Evolutionary conservation across 2,329 filamentous ascomycete genomes (phyloP).

Genomic region (Fusarium chuoi): DNA sequence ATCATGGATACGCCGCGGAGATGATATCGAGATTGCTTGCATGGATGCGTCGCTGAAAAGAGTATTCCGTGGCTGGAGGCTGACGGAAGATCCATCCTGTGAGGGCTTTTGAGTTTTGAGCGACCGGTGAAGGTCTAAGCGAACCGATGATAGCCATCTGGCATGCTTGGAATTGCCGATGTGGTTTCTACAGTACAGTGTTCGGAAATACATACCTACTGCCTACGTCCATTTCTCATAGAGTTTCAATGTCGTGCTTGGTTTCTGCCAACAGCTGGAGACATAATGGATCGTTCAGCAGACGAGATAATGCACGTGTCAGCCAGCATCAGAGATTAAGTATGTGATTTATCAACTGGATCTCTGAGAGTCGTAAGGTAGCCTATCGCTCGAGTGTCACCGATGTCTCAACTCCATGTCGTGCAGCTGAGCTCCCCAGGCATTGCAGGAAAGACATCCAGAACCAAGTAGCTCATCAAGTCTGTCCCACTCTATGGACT

Average conservation of each 20-base stretch:
- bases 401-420: background rate
- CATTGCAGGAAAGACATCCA: background rate
- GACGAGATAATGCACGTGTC: constrained; percentile 4
- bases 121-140: constrained; percentile 8
- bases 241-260: background rate
- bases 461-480: background rate
- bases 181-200: background rate
- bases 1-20: background rate
- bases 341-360: constrained; percentile 8
- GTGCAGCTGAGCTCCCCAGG: background rate
- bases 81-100: background rate
- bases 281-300: background rate
- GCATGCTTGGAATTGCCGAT: background rate
- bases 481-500: background rate
- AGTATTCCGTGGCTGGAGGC: constrained; percentile 14
- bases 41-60: constrained; percentile 17
- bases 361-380: background rate
- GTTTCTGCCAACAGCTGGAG: background rate
- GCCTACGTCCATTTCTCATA: background rate
- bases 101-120: background rate
- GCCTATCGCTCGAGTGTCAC: background rate
- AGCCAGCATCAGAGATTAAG: background rate
- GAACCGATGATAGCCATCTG: background rate
- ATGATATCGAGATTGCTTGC: constrained; percentile 5
- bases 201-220: background rate